Evolutionary conservation across 805 yeast genomes (phyloP).

Genomic region (Saturnispora zaruensis): DNA sequence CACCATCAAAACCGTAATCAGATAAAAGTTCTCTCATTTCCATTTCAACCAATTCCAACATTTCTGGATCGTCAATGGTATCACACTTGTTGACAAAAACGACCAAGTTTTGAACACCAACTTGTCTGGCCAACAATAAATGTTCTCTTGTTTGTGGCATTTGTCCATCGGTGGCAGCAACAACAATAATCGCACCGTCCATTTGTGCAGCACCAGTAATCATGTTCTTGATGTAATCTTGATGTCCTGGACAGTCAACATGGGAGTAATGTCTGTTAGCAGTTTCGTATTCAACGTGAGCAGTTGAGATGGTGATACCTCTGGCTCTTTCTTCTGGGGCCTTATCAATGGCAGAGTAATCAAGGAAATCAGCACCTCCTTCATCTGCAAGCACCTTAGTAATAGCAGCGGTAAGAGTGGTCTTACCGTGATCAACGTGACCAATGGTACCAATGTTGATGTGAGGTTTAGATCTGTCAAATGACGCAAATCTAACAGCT

Average conservation of each 20-base stretch:
- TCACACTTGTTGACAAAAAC: slow-evolving; percentile 98
- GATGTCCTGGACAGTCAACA: slow-evolving; percentile 98
- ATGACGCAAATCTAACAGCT: slow-evolving; percentile 47
- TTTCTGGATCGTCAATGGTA: slow-evolving; percentile 96
- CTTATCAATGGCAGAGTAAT: slow-evolving; percentile 87
- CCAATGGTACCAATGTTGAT: slow-evolving; percentile 97
- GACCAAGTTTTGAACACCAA: slow-evolving; percentile 96
- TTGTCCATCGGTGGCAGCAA: slow-evolving; percentile 98
- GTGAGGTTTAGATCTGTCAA: slow-evolving; percentile 94
- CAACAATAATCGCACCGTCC: slow-evolving; percentile 99
- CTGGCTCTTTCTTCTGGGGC: slow-evolving; percentile 99
- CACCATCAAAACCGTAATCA: slow-evolving; percentile 96
- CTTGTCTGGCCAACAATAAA: slow-evolving; percentile 96
- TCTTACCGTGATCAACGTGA: slow-evolving; percentile 98
- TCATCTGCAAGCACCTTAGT: slow-evolving; percentile 82
- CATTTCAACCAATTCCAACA: slow-evolving; percentile 99
- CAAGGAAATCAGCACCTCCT: slow-evolving; percentile 92
- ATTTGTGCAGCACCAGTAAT: slow-evolving; percentile 99
- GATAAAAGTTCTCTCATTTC: slow-evolving; percentile 96
- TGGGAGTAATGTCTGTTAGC: slow-evolving; percentile 93
- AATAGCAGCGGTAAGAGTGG: slow-evolving; percentile 97
- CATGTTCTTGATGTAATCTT: slow-evolving; percentile 98
- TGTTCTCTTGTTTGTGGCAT: slow-evolving; percentile 99
- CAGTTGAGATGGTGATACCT: slow-evolving; percentile 97
- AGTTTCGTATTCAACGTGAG: slow-evolving; percentile 96